A percentile compares a stretch with the other conserved stretches of the same genome.
phyloP scores from a whole-genome alignment of 2,329 filamentous ascomycete genomes.

The Colletotrichum australisinense region DNA sequence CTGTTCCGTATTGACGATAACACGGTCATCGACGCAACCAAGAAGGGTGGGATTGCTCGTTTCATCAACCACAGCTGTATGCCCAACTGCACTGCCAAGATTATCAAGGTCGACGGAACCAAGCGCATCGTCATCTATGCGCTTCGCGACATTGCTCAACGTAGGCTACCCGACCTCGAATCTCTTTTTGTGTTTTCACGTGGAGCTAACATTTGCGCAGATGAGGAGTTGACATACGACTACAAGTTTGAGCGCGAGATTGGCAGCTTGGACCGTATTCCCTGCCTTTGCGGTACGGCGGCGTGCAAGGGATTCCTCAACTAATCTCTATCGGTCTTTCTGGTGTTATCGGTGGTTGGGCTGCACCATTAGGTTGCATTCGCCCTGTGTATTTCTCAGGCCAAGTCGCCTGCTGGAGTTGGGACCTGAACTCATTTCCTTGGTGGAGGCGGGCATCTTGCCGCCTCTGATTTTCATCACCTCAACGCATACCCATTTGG shows the following conservation, averaged over 20 bases:
- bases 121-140: slow-evolving; percentile 99
- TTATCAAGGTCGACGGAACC: slow-evolving; percentile 98
- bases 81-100: slow-evolving; percentile 98
- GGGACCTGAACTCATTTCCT: slow-evolving; percentile 23
- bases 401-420: slow-evolving; percentile 25
- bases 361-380: slow-evolving; percentile 14
- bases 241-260: slow-evolving; percentile 99
- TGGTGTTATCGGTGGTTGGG: slow-evolving; percentile 31
- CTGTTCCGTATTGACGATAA: slow-evolving; percentile 98
- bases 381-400: slow-evolving; percentile 16
- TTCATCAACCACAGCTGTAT: slow-evolving; percentile 99
- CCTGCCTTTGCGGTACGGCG: slow-evolving; percentile 94
- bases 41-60: slow-evolving; percentile 96
- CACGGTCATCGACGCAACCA: slow-evolving; percentile 97
- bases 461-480: slow-evolving; percentile 32
- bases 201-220: slow-evolving; percentile 59
- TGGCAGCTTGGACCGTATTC: slow-evolving; percentile 93
- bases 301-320: slow-evolving; percentile 99
- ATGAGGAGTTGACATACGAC: slow-evolving; percentile 99
- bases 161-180: slow-evolving; percentile 66
- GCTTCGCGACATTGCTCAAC: slow-evolving; percentile 91
- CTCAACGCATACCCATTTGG: slow-evolving; percentile 35
- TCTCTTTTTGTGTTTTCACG: neutral
- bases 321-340: slow-evolving; percentile 54
- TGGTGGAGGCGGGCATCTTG: slow-evolving; percentile 6